A percentile compares a stretch with the other conserved stretches of the same genome.
Evolutionary conservation across 208 protist species (phyloP).

Genomic region (Trypanosoma scelopori): DNA sequence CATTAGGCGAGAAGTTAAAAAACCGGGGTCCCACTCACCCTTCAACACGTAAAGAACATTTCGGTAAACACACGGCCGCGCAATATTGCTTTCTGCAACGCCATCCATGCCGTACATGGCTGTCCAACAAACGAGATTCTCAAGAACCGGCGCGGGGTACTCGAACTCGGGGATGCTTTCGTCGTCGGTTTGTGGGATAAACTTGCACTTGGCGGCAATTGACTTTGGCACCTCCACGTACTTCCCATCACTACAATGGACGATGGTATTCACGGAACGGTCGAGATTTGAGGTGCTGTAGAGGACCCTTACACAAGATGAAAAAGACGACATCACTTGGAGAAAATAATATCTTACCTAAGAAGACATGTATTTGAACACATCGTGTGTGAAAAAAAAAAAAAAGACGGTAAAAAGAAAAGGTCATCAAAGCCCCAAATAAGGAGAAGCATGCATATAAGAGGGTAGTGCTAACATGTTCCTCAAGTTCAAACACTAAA

Average conservation of each 20-base stretch:
- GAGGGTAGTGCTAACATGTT: too few species aligned
- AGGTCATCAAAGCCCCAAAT: too few species aligned
- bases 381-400: too few species aligned
- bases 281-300: conserved; percentile 25
- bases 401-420: too few species aligned
- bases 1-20: conserved; percentile 48
- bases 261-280: conserved; percentile 15
- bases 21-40: conserved; percentile 69
- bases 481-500: too few species aligned
- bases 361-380: too few species aligned
- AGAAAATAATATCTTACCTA: too few species aligned
- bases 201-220: conserved; percentile 37
- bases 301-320: neutral
- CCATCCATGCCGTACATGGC: conserved; percentile 58
- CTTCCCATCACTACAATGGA: conserved; percentile 69
- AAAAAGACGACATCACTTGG: conserved; percentile 15
- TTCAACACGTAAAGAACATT: conserved; percentile 65
- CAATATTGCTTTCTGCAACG: conserved; percentile 44
- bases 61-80: conserved; percentile 66
- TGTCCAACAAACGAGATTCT: conserved; percentile 60
- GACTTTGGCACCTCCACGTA: conserved; percentile 45
- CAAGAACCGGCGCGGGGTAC: conserved; percentile 58
- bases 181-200: conserved; percentile 39
- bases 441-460: too few species aligned
- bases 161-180: conserved; percentile 48